A percentile compares a stretch with the other conserved stretches of the same genome.
phyloP scores from a whole-genome alignment of 139 green algal species.

The Chlamydomonas sp. region DNA sequence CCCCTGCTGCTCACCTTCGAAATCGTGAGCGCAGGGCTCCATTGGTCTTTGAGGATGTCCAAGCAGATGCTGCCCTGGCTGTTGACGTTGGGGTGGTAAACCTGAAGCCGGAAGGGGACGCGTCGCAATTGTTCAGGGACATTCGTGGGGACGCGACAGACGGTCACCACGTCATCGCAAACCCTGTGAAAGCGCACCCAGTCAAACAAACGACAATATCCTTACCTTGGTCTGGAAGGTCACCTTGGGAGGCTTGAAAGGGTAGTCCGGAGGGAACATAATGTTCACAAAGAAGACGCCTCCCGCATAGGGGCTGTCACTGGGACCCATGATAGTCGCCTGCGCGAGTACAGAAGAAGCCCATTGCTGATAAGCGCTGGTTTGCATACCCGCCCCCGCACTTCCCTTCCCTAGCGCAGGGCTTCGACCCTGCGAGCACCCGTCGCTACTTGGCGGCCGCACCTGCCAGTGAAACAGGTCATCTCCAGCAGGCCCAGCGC shows the following conservation, averaged over 20 bases:
- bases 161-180: neutral
- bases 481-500: slow-evolving; percentile 82
- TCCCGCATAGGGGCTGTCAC: slow-evolving; percentile 92
- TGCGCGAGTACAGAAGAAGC: neutral
- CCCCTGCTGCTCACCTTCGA: slow-evolving; percentile 80
- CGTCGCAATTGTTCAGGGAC: neutral
- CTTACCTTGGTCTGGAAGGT: slow-evolving; percentile 92
- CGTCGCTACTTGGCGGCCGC: slow-evolving; percentile 6
- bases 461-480: slow-evolving; percentile 96
- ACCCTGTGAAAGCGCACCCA: too few species aligned
- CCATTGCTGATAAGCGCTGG: neutral
- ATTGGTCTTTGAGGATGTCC: slow-evolving; percentile 99
- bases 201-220: neutral
- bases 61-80: slow-evolving; percentile 97
- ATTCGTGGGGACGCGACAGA: neutral
- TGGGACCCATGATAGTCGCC: slow-evolving; percentile 51
- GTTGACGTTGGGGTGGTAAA: slow-evolving; percentile 99
- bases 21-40: slow-evolving; percentile 97
- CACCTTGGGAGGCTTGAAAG: slow-evolving; percentile 97
- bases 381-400: neutral
- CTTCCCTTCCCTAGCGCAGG: too few species aligned
- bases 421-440: too few species aligned
- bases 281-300: slow-evolving; percentile 97
- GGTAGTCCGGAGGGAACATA: slow-evolving; percentile 85
- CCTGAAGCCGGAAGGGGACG: slow-evolving; percentile 35